phyloP scores from a whole-genome alignment of 352 stramenopile species.

The Hyphochytrium catenoides region DNA sequence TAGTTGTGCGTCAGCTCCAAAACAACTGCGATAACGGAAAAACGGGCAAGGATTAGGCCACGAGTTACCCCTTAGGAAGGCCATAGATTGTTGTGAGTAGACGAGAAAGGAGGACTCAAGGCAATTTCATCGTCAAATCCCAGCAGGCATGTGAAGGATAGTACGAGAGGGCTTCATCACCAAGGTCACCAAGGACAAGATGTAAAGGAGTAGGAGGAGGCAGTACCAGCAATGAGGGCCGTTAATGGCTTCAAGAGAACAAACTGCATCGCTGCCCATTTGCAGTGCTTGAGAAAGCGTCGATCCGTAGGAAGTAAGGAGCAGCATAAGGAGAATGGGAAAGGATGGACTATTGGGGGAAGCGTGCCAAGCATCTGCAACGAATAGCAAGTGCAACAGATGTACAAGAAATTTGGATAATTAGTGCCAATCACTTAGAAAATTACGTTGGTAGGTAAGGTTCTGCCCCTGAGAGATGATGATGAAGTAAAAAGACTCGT shows the following conservation, averaged over 20 bases:
- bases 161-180: too few relatives aligned
- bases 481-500: background rate
- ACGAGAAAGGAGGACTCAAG: too few relatives aligned
- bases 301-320: slow-evolving; percentile 46
- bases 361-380: slow-evolving; percentile 21
- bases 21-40: too few relatives aligned
- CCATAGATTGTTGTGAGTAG: too few relatives aligned
- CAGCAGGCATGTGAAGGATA: too few relatives aligned
- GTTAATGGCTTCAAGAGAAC: slow-evolving; percentile 79
- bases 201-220: slow-evolving; percentile 21
- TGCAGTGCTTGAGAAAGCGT: slow-evolving; percentile 72
- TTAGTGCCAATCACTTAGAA: slow-evolving; percentile 10
- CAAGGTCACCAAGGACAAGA: too few relatives aligned
- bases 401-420: slow-evolving; percentile 13
- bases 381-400: slow-evolving; percentile 4
- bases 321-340: slow-evolving; percentile 32
- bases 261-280: slow-evolving; percentile 86
- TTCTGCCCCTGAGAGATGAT: slow-evolving; percentile 13
- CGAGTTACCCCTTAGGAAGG: too few relatives aligned
- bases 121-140: too few relatives aligned
- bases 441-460: slow-evolving; percentile 11
- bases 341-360: slow-evolving; percentile 37
- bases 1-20: too few relatives aligned
- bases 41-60: too few relatives aligned
- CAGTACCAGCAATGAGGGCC: slow-evolving; percentile 32